Percentiles rank a stretch among this genome's conserved stretches.
Evolutionary conservation across 2,329 filamentous ascomycete genomes (phyloP).

Genomic region (Fusarium illudens): DNA sequence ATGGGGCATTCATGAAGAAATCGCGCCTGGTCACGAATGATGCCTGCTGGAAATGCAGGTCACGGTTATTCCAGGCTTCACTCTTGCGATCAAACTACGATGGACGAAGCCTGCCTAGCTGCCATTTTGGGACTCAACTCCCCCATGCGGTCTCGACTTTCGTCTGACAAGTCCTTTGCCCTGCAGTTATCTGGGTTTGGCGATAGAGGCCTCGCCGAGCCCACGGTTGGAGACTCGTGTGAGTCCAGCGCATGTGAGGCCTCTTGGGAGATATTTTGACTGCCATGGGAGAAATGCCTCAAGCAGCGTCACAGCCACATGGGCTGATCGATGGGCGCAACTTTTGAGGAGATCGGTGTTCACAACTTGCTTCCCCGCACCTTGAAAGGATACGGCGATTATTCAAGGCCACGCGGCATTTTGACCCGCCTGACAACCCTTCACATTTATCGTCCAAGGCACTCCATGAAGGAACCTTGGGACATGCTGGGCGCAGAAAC

Average conservation of each 20-base stretch:
- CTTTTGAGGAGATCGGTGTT: not conserved
- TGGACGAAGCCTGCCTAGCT: not conserved
- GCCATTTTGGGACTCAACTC: not conserved
- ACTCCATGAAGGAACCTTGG: not conserved
- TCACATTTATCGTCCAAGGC: not conserved
- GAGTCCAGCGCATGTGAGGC: not conserved
- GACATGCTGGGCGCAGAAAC: not conserved
- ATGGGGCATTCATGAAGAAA: conserved; percentile 6
- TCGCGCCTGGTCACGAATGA: conserved; percentile 1
- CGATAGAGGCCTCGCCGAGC: not conserved
- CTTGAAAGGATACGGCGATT: not conserved
- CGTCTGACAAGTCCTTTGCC: not conserved
- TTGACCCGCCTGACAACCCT: not conserved
- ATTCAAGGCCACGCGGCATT: conserved; percentile 7
- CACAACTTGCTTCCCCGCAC: not conserved
- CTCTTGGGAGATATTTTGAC: not conserved
- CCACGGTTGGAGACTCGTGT: not conserved
- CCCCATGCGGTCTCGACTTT: not conserved
- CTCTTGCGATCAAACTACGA: not conserved
- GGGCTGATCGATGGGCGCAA: conserved; percentile 1
- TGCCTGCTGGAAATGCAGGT: conserved; percentile 7
- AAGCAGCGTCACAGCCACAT: conserved; percentile 1
- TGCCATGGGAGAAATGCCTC: not conserved
- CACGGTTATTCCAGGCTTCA: not conserved
- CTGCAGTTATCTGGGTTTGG: not conserved